Evolutionary conservation across 73 alveolate species (phyloP), one percentile per base, ranked within the genome.

Genomic region (Stentor coeruleus): DNA sequence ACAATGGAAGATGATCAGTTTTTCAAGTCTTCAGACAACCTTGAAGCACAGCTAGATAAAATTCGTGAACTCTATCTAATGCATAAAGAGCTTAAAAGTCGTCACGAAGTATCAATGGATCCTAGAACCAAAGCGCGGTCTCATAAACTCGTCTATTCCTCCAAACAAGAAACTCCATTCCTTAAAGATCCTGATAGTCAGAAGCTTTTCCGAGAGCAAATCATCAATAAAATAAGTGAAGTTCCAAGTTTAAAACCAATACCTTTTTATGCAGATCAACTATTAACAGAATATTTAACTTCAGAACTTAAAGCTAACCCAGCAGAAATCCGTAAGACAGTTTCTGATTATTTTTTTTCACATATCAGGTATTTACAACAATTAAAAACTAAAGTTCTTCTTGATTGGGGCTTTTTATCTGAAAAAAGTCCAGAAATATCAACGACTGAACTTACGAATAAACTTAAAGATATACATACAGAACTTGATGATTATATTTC

Each of bases 61-160:
- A 20, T 66, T 66, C 79, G 79, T 28, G 79, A 66, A 20, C 40
- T 66, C 42, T 66, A 66, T 66, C 79, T 66, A 28, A 28, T 66
- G 33, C 37, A 26, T 15, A 66, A 66, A 66, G 79, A 66, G 33
- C n/a, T 66, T 26, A 66, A 31, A 31, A 66, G 37, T 66, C 79
- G 79, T 33, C 79, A 66, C 33, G 37, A 31, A 20, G 37, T 66
- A 14, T 28, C 79, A 20, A 66, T 66, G 79, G 79, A 66, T 2
- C 79, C 79, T 11, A 66, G 79, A 33, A 66, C 33, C 20, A 66
- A 66, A 66, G 39, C n/a, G 41, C 1, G 79, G 33, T 28, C 15
- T 31, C 79, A 66, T 15, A 66, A 66, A 40, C 39, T 66, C 2
- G 79, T 66, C 11, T 66, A 66, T 66, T 66, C 42, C 33, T 66